These are phyloP conservation scores for Aspergillus sp. DNA, from an alignment of 2,329 filamentous ascomycete genomes.

Conservation along the genomic window DNA sequence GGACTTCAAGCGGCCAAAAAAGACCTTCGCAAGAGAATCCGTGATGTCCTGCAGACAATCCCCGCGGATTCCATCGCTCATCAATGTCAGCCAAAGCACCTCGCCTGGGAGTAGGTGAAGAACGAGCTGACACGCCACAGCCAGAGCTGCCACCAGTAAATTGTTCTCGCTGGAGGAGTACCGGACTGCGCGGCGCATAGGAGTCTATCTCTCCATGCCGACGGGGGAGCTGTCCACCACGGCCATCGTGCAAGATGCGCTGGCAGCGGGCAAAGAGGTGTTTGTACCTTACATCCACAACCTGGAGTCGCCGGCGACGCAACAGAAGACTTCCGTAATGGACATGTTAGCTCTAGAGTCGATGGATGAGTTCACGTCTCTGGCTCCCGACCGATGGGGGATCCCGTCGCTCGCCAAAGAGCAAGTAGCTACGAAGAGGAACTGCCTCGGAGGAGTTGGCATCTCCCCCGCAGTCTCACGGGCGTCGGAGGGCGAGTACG, in stretches of 20 bases:
- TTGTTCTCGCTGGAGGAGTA: slow-evolving; percentile 73
- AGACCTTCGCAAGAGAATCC: slow-evolving; percentile 70
- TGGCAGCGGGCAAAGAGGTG: slow-evolving; percentile 75
- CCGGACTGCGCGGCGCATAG: slow-evolving; percentile 69
- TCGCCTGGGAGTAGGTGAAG: slow-evolving; percentile 24
- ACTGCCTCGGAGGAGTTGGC: slow-evolving; percentile 69
- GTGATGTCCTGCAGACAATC: slow-evolving; percentile 61
- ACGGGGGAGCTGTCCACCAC: slow-evolving; percentile 81
- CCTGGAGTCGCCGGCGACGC: slow-evolving; percentile 39
- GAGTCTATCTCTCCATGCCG: slow-evolving; percentile 93
- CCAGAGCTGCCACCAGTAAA: slow-evolving; percentile 62
- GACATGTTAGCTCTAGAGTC: slow-evolving; percentile 84
- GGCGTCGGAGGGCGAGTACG: slow-evolving; percentile 31
- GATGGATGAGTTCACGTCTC: slow-evolving; percentile 72
- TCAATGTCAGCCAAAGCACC: slow-evolving; percentile 61
- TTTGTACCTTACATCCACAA: slow-evolving; percentile 88
- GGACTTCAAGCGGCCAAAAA: slow-evolving; percentile 69
- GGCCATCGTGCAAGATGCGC: slow-evolving; percentile 76
- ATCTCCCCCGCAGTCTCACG: slow-evolving; percentile 18
- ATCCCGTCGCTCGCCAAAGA: slow-evolving; percentile 78
- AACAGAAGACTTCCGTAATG: slow-evolving; percentile 70
- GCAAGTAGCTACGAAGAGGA: slow-evolving; percentile 65
- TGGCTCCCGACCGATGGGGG: slow-evolving; percentile 82
- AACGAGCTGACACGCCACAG: slow-evolving; percentile 47
- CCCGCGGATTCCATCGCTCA: slow-evolving; percentile 59